Evolutionary conservation across 257 asterid genomes (phyloP).

Genomic region (Jaltomata sinuosa): DNA sequence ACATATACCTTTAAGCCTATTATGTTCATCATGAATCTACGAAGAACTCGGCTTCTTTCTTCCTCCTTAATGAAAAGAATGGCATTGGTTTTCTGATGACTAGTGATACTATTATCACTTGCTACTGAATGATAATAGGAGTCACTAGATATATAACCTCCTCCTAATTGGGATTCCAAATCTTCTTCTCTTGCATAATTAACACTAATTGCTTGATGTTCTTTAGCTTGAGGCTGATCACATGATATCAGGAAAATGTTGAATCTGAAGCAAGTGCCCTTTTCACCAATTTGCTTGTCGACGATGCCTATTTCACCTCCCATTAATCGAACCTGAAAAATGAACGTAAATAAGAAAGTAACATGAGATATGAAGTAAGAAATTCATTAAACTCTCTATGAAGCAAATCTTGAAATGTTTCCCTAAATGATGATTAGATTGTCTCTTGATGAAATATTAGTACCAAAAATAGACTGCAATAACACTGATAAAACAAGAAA

Average conservation of each 20-base stretch:
- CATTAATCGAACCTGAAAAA: conserved; percentile 51
- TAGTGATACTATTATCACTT: background rate
- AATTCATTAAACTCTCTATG: background rate
- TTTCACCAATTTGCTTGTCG: conserved; percentile 47
- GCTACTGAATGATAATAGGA: conserved; percentile 5
- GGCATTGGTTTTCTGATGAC: conserved; percentile 32
- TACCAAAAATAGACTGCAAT: background rate
- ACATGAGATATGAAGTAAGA: background rate
- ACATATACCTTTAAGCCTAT: conserved; percentile 42
- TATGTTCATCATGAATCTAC: conserved; percentile 40
- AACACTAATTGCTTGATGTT: background rate
- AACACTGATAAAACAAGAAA: background rate
- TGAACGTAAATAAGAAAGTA: background rate
- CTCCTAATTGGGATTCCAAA: conserved; percentile 9
- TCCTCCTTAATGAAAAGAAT: conserved; percentile 40
- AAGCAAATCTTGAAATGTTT: background rate
- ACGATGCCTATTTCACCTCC: conserved; percentile 65
- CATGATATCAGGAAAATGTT: conserved; percentile 17
- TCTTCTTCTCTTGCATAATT: conserved; percentile 7
- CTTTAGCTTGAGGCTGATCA: background rate
- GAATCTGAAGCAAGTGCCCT: conserved; percentile 55
- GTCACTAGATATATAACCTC: background rate
- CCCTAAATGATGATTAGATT: background rate
- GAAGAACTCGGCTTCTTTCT: conserved; percentile 34
- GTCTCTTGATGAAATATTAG: background rate